These are phyloP conservation scores for Carex arenaria DNA, from an alignment of 202 grass and related monocot genomes.

Conservation along the genomic window DNA sequence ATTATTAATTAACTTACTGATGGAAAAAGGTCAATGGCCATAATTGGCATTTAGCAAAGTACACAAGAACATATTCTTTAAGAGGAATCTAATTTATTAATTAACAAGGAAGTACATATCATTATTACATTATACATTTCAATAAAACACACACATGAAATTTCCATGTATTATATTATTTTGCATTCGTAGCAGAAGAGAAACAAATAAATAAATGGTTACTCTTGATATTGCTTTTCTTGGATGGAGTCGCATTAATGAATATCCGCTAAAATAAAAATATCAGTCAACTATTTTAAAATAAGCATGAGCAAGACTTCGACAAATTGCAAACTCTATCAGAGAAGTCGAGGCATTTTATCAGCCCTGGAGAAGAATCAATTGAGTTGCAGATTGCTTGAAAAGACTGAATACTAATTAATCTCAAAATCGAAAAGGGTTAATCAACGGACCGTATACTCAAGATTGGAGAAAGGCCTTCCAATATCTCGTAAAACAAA, in stretches of 20 bases:
- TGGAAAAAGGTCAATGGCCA: not conserved
- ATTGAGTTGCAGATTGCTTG: not conserved
- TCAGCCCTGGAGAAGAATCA: not conserved
- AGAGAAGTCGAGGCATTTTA: not conserved
- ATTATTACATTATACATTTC: not conserved
- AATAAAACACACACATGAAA: not conserved
- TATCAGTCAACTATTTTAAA: not conserved
- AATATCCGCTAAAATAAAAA: not conserved
- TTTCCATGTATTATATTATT: not conserved
- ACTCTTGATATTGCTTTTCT: not conserved
- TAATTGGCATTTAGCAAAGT: not conserved
- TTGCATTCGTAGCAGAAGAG: not conserved
- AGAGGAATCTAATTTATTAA: not conserved
- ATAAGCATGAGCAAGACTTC: not conserved
- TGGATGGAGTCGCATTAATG: not conserved
- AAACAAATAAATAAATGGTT: not conserved
- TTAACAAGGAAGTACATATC: not conserved
- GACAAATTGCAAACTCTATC: not conserved
- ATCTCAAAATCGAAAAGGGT: constrained; percentile 11
- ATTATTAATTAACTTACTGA: not conserved
- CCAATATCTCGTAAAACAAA: constrained; percentile 97
- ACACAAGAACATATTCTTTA: not conserved
- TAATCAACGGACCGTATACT: constrained; percentile 85
- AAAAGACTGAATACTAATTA: not conserved
- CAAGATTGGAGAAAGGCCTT: constrained; percentile 98